Evolutionary conservation across 805 yeast species (phyloP), one percentile per base, ranked within the genome.

Genomic region (Torulaspora quercuum): DNA sequence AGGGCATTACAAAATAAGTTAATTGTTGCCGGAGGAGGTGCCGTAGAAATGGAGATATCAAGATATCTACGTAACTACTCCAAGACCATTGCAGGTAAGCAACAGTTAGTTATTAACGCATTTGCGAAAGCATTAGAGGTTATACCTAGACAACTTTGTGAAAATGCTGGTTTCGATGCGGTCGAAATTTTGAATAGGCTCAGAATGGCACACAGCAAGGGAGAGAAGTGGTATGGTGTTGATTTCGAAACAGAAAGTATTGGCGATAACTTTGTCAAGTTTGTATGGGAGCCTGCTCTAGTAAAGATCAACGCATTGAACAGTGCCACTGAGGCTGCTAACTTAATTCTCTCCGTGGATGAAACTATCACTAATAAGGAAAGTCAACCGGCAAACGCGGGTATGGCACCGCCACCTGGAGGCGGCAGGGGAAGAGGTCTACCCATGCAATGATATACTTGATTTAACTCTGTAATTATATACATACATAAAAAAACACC

Each of bases 1-100:
- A 76, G 98, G 53, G 94, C 97, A 2, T 78, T 92, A 26, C 80
- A 84, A 56, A 89, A 89, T 59, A 82, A 80, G 55, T 68, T 76
- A 18, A 79, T 92, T 49, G 98, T 92, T 40, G 97, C 95, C 9
- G 99, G 99, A 45, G 99, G 99, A 48, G 99, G 99, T 46, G 99
- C 99, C 22, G 82, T 88, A 46, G 98, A 92, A 65, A 92, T 92
- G 98, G 97, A 92, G 59, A 57, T 92, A 25, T 88, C 97, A 24
- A 86, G 78, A 60, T 78, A 83, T 60, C 72, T 92, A 51, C 77
- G 98, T 55, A 95, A 87, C 52, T 76, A 80, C 55, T 80, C 97
- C 15, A 80, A 82, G 55, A 75, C 86, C 12, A 84, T 92, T 52
- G 87, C 95, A 14, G 98, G 98, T 25, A 90, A 92, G 64, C 96